Evolutionary conservation across 805 yeast species (phyloP).

Genomic region (Yamadazyma tumulicola): DNA sequence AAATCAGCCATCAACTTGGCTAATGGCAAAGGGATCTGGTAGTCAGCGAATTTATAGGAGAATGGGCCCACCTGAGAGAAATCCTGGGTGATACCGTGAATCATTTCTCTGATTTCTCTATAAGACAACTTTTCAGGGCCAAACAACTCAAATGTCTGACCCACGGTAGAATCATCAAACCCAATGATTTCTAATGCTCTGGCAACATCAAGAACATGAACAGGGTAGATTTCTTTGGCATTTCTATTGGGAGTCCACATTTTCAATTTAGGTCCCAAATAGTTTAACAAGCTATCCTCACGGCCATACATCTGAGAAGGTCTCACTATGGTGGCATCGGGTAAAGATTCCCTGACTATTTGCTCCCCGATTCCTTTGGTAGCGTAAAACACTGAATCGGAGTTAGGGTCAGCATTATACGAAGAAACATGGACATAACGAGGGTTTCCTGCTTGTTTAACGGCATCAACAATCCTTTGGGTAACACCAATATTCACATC

Average conservation of each 20-base stretch:
- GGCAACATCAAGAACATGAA: slow-evolving; percentile 77
- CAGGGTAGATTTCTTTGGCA: slow-evolving; percentile 63
- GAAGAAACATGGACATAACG: slow-evolving; percentile 77
- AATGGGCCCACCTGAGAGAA: slow-evolving; percentile 44
- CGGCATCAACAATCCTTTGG: slow-evolving; percentile 71
- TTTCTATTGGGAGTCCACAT: slow-evolving; percentile 66
- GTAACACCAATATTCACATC: slow-evolving; percentile 81
- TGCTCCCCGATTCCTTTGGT: slow-evolving; percentile 79
- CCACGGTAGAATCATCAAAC: slow-evolving; percentile 75
- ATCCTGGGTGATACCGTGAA: slow-evolving; percentile 58
- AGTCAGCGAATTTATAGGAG: slow-evolving; percentile 40
- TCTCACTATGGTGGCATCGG: slow-evolving; percentile 80
- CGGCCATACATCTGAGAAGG: slow-evolving; percentile 79
- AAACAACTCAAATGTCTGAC: slow-evolving; percentile 68
- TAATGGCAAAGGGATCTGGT: slow-evolving; percentile 41
- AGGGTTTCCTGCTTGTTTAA: slow-evolving; percentile 66
- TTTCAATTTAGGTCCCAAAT: slow-evolving; percentile 50
- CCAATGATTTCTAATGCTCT: slow-evolving; percentile 75
- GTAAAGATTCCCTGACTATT: slow-evolving; percentile 61
- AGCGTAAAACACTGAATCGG: slow-evolving; percentile 68
- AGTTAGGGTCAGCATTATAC: slow-evolving; percentile 67
- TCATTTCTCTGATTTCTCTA: slow-evolving; percentile 64
- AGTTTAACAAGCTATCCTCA: slow-evolving; percentile 66
- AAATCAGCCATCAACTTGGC: slow-evolving; percentile 44
- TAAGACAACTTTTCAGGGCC: slow-evolving; percentile 67